Base-by-base conservation (phyloP, 208 protist genomes). In the Leishmania tropica region DNA sequence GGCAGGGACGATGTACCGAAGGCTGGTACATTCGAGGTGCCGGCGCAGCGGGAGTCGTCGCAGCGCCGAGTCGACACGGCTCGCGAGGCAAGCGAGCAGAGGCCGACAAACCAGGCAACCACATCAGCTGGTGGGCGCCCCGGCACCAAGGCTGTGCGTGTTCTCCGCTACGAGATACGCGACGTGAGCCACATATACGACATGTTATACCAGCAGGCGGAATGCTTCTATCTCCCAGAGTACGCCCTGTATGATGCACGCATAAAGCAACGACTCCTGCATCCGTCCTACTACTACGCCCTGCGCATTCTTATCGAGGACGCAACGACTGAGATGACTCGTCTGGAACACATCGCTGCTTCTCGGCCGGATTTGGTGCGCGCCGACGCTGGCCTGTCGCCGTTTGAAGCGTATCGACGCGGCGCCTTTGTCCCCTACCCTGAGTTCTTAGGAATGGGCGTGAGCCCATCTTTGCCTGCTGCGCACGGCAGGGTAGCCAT, bases 231-330 rank as follows among this genome's bases (percentile, higher is more conserved):
- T 71, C 42, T 92, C 13, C 84, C 83, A 3, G 84, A 93, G 73
- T 94, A 94, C 83, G 93, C 89, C 47, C 78, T 85, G 24, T 92
- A 93, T 79, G 93, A 96, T 75, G 62, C 86, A 31, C 90, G 92
- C 15, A 73, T 94, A 24, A 83, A 90, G 35, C 84, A 88, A 19
- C 85, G 87, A 45, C 65, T 95, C 40, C 85, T 96, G 62, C 65
- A 92, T 71, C 85, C 92, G 15, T 81, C 86, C 42, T 96, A 94
- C 73, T 94, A 89, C 79, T 77, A 88, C n/a, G 79, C 88, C 42
- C 67, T 94, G 35, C 80, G 89, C 8, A 87, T 89, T 37, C 76
- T 91, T 3, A 86, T 97, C 31, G 84, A 83, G 54, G 89, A 95
- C 35, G 81, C 94, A 54, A 80, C 80, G 6, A 47, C 71, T 24